Evolutionary conservation across 1,284 basidiomycete genomes (phyloP), one percentile per base, ranked within the genome.

Genomic region (Ustilago loliicola): DNA sequence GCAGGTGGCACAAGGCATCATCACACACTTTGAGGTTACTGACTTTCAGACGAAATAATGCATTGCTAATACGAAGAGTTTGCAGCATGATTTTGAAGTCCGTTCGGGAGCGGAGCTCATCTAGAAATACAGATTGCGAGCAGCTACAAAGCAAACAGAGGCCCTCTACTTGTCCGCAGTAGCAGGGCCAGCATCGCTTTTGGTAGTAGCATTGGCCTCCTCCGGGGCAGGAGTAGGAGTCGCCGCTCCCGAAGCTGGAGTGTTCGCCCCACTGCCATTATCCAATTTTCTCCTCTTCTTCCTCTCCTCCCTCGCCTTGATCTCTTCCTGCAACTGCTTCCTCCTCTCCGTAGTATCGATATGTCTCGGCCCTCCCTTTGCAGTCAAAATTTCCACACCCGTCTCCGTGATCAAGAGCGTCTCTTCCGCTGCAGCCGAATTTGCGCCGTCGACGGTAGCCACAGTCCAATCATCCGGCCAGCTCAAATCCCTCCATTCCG

Each of bases 401-500:
- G 75, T 77, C 36, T 83, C 81, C 4, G 84, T 85, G 56, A 86
- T 85, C 21, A 85, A 68, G 11, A 86, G 58, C 2, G 85, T 86
- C 74, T 86, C 85, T 61, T 86, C 85, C 1, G 82, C 80, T 0
- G 84, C 84, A 0, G 85, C 85, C 1, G 80, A 83, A n/a, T 70
- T 66, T 2, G 80, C 77, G 3, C 85, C 85, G 19, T 85, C 83
- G 5, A 77, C 69, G 9, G 85, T 85, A 1, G 83, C 66, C 13
- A 85, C 78, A 5, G 85, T 86, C 85, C 85, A 86, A 59, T 84
- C 79, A 60, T 86, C 85, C 0, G 85, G 85, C 85, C 85, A 86
- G 3, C 77, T 78, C n/a, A 85, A 67, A 52, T 85, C 82, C 9
- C 78, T 60, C 72, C 77, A 80, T 23, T 80, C 68, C 25, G 66